A percentile compares a stretch with the other conserved stretches of the same genome.
phyloP scores from a whole-genome alignment of 352 stramenopile species.

The Aphanomyces astaci region DNA sequence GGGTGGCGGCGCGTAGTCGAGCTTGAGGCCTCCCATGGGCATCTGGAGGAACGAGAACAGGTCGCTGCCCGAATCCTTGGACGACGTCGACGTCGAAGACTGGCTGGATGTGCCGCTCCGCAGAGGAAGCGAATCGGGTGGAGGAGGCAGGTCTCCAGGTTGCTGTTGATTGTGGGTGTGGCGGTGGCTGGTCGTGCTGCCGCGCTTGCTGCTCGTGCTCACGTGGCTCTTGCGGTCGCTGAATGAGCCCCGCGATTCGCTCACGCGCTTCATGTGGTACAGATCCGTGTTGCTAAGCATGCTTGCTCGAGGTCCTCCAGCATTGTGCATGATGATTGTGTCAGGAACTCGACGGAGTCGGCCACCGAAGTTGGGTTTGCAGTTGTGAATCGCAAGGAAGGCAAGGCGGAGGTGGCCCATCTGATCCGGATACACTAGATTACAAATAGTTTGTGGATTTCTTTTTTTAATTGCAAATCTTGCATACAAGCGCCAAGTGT shows the following conservation, averaged over 20 bases:
- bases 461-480: no score
- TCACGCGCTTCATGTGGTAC: conserved; percentile 22
- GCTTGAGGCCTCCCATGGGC: conserved; percentile 19
- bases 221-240: conserved; percentile 2
- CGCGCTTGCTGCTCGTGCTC: not conserved
- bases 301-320: not conserved
- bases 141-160: not conserved
- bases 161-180: not conserved
- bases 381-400: not conserved
- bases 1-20: conserved; percentile 9
- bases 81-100: not conserved
- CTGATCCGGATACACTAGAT: not conserved
- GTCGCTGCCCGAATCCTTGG: not conserved
- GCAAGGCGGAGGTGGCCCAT: not conserved
- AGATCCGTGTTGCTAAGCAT: conserved; percentile 22
- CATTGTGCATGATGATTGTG: not conserved
- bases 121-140: not conserved
- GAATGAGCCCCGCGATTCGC: conserved; percentile 11
- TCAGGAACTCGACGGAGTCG: no score
- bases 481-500: not conserved
- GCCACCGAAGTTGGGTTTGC: no score
- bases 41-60: not conserved
- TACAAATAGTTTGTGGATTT: no score
- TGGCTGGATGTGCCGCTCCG: not conserved
- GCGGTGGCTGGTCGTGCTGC: not conserved